phyloP scores from a whole-genome alignment of 2,329 filamentous ascomycete genomes.

The Aaosphaeria pasadenensis region DNA sequence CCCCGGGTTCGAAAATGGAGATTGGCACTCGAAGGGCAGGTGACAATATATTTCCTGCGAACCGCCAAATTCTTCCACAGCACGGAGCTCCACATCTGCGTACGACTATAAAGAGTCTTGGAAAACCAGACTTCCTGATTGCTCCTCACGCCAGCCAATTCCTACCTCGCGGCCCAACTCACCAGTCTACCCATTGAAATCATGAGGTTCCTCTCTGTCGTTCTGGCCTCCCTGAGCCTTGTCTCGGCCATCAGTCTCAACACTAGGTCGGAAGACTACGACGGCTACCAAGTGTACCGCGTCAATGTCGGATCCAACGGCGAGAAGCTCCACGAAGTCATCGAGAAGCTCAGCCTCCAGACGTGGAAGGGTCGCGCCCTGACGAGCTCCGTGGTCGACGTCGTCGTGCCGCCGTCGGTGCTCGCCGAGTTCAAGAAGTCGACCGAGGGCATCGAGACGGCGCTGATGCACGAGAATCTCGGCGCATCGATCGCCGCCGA shows the following conservation, averaged over 20 bases:
- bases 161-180: background rate
- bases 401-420: slow-evolving; percentile 32
- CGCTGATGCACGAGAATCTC: slow-evolving; percentile 37
- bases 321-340: slow-evolving; percentile 23
- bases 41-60: slow-evolving; percentile 7
- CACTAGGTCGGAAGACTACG: slow-evolving; percentile 28
- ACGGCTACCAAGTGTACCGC: slow-evolving; percentile 36
- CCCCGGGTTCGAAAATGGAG: slow-evolving; percentile 9
- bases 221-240: slow-evolving; percentile 29
- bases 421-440: slow-evolving; percentile 25
- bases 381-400: slow-evolving; percentile 31
- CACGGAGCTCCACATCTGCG: background rate
- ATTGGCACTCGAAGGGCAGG: slow-evolving; percentile 26
- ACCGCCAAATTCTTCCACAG: background rate
- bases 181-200: background rate
- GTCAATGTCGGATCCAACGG: slow-evolving; percentile 28
- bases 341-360: slow-evolving; percentile 29
- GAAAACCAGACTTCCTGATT: background rate
- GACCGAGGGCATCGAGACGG: slow-evolving; percentile 22
- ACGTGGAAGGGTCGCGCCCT: slow-evolving; percentile 34
- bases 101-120: background rate
- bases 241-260: slow-evolving; percentile 29
- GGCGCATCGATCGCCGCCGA: slow-evolving; percentile 34
- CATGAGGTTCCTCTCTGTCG: slow-evolving; percentile 31
- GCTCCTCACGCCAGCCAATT: background rate